A percentile compares a stretch with the other conserved stretches of the same genome.
Evolutionary conservation across 2,329 filamentous ascomycete species (phyloP).

Genomic region (Hysterium pulicare): DNA sequence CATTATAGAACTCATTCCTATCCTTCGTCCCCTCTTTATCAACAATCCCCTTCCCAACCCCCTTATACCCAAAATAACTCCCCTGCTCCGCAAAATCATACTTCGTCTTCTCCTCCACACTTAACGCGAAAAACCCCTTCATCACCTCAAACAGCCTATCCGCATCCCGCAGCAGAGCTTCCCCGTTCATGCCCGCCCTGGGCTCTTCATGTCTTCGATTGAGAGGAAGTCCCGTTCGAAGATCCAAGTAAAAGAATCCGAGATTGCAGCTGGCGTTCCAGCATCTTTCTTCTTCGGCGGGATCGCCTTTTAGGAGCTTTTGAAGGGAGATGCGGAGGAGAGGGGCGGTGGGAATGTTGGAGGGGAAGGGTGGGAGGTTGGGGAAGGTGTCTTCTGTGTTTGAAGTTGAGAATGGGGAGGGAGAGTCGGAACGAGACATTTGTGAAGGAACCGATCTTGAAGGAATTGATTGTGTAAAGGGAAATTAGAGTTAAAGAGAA

Average conservation of each 20-base stretch:
- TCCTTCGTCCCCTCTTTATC: conserved; percentile 50
- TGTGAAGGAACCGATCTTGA: background rate
- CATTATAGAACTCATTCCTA: conserved; percentile 55
- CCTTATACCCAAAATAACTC: conserved; percentile 53
- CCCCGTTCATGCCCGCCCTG: conserved; percentile 27
- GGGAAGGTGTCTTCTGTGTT: conserved; percentile 18
- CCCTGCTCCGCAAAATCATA: conserved; percentile 52
- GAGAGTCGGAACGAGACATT: background rate
- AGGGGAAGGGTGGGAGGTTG: conserved; percentile 42
- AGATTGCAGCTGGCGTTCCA: conserved; percentile 46
- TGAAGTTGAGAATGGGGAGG: background rate
- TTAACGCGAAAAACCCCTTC: conserved; percentile 47
- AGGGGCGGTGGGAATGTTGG: conserved; percentile 39
- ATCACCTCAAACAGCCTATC: conserved; percentile 47
- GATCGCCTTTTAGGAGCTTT: conserved; percentile 36
- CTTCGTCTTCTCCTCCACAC: conserved; percentile 50
- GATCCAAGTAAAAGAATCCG: conserved; percentile 58
- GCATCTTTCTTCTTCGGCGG: conserved; percentile 34
- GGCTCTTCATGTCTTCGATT: background rate
- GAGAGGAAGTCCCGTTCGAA: conserved; percentile 23
- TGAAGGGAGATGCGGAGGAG: conserved; percentile 41
- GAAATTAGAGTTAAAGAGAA: background rate
- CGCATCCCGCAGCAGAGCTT: conserved; percentile 41
- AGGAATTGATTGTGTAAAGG: background rate
- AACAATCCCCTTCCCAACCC: conserved; percentile 45